Percentiles rank a stretch among this genome's conserved stretches.
phyloP scores from a whole-genome alignment of 768 basidiomycete species.

The Neoboletus brunneissimus region DNA sequence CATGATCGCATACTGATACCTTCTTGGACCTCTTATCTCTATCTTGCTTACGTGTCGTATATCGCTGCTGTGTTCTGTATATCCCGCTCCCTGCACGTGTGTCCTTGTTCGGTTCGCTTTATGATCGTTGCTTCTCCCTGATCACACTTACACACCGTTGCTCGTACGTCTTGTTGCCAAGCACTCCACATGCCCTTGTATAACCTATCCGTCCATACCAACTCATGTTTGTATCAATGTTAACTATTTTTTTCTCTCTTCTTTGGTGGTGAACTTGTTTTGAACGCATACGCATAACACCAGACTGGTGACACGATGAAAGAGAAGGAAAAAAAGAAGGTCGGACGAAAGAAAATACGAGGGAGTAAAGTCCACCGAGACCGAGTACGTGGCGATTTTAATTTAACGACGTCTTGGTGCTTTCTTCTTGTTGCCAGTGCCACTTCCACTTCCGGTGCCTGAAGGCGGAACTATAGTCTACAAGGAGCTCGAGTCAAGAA shows the following conservation, averaged over 20 bases:
- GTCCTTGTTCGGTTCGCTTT: slow-evolving; percentile 2
- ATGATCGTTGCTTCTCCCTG: background rate
- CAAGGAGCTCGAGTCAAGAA: slow-evolving; percentile 5
- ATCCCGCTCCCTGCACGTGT: background rate
- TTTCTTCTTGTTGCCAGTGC: slow-evolving; percentile 21
- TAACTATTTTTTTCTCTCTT: background rate
- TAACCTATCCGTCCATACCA: slow-evolving; percentile 13
- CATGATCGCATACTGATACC: slow-evolving; percentile 15
- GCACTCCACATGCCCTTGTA: slow-evolving; percentile 13
- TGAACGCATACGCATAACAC: background rate
- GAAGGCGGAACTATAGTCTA: slow-evolving; percentile 2
- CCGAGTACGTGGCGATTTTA: background rate
- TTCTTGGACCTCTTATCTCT: slow-evolving; percentile 21
- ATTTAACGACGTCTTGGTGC: slow-evolving; percentile 24
- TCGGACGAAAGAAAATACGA: background rate
- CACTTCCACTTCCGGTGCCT: background rate
- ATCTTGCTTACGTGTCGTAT: slow-evolving; percentile 18
- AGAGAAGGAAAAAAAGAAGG: background rate
- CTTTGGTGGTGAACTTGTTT: background rate
- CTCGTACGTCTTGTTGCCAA: background rate
- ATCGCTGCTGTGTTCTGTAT: slow-evolving; percentile 14
- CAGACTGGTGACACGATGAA: background rate
- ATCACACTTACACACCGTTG: background rate
- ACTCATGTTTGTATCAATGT: slow-evolving; percentile 23
- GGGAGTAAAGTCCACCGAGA: background rate